Conservation (phyloP, 148 eudicot species). For the Polygonum maritimum region DNA sequence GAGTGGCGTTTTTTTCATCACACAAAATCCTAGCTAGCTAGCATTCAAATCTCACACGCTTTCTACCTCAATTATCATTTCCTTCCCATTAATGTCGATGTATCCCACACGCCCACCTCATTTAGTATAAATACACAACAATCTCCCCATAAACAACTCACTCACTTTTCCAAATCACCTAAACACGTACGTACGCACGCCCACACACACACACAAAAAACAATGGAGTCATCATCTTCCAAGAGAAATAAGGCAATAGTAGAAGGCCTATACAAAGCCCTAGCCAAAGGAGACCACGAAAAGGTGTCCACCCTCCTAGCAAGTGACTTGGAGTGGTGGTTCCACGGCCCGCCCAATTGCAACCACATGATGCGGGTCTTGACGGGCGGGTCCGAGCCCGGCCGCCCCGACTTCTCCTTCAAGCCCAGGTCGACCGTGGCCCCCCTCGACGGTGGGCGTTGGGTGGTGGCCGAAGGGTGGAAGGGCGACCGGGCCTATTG, state of each 20-base stretch:
- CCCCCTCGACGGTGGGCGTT: slow-evolving; percentile 34
- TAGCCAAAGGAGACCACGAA: slow-evolving; percentile 30
- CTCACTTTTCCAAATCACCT: background rate
- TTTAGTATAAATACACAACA: background rate
- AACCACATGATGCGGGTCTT: slow-evolving; percentile 81
- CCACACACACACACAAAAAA: too few relatives aligned
- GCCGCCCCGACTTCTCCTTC: slow-evolving; percentile 35
- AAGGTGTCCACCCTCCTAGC: slow-evolving; percentile 32
- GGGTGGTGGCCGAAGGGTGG: slow-evolving; percentile 76
- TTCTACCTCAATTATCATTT: background rate
- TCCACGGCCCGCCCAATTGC: slow-evolving; percentile 80
- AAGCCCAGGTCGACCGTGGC: slow-evolving; percentile 43
- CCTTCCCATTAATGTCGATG: background rate
- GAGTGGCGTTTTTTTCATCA: too few relatives aligned
- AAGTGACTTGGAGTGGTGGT: slow-evolving; percentile 82
- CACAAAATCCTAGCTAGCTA: background rate
- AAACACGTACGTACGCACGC: too few relatives aligned
- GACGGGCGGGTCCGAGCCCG: slow-evolving; percentile 37
- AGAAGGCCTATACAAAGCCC: slow-evolving; percentile 37
- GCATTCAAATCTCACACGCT: slow-evolving; percentile 6
- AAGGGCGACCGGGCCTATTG: slow-evolving; percentile 58
- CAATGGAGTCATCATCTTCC: background rate
- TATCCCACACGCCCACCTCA: background rate
- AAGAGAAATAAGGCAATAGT: slow-evolving; percentile 29
- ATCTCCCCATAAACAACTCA: background rate